Percentiles rank a stretch among this genome's conserved stretches.
These are phyloP conservation scores for Aspergillus aculeatus DNA, from an alignment of 2,329 filamentous ascomycete genomes.

Conservation along the genomic window DNA sequence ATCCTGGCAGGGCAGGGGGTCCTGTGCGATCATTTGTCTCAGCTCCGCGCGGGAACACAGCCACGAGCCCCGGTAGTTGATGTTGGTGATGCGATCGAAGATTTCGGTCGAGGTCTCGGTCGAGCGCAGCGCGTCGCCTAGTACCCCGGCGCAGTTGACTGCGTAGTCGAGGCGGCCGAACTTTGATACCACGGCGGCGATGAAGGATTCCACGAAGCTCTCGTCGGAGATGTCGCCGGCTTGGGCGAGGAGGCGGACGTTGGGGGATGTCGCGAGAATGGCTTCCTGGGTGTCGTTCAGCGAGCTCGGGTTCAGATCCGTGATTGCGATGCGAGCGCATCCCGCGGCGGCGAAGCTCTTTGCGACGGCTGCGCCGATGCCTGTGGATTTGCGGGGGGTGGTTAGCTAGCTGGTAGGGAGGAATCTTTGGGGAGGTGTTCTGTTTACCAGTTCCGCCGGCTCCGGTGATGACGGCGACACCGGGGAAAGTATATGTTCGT, in stretches of 20 bases:
- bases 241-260: constrained; percentile 32
- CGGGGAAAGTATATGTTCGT: constrained; percentile 35
- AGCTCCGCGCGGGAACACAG: constrained; percentile 48
- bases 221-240: constrained; percentile 53
- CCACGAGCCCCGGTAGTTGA: constrained; percentile 57
- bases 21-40: constrained; percentile 48
- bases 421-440: not conserved
- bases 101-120: constrained; percentile 48
- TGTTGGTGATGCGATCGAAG: constrained; percentile 55
- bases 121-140: constrained; percentile 26
- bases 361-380: constrained; percentile 57
- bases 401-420: not conserved
- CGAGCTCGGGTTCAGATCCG: constrained; percentile 49
- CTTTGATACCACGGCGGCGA: constrained; percentile 24
- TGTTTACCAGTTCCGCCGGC: constrained; percentile 49
- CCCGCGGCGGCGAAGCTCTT: constrained; percentile 52
- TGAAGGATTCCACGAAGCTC: constrained; percentile 42
- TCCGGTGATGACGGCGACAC: constrained; percentile 50
- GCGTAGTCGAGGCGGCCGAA: constrained; percentile 57
- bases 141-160: constrained; percentile 57
- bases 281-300: constrained; percentile 32
- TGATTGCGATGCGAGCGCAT: constrained; percentile 54
- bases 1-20: constrained; percentile 41
- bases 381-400: constrained; percentile 28
- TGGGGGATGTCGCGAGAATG: constrained; percentile 35